phyloP scores from a whole-genome alignment of 169 alveolate genomes.

The Cryptosporidium viatorum region DNA sequence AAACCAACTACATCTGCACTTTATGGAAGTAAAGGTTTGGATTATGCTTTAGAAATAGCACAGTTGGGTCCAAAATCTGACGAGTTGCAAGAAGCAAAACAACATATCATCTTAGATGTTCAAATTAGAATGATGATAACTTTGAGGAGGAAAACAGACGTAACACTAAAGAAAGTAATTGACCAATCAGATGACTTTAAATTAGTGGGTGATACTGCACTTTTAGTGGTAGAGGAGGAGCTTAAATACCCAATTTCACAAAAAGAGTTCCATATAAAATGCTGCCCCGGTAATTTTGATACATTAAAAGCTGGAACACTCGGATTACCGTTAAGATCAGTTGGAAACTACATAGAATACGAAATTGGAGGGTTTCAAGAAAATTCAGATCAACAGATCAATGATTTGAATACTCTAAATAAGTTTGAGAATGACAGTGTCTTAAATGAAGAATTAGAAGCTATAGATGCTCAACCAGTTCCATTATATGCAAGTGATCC shows the following conservation, averaged over 20 bases:
- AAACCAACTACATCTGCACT: constrained; percentile 70
- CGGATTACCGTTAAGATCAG: constrained; percentile 63
- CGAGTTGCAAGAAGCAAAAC: constrained; percentile 74
- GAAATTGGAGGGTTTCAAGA: constrained; percentile 74
- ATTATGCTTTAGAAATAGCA: constrained; percentile 69
- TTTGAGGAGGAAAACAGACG: constrained; percentile 65
- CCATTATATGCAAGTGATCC: constrained; percentile 69
- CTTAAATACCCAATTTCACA: constrained; percentile 56
- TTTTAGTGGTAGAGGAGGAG: constrained; percentile 66
- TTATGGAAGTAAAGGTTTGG: constrained; percentile 71
- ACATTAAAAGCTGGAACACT: constrained; percentile 67
- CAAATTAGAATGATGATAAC: constrained; percentile 73
- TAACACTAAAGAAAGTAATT: constrained; percentile 65
- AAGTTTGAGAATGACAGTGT: constrained; percentile 32
- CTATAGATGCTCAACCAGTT: constrained; percentile 74
- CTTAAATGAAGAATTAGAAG: constrained; percentile 69
- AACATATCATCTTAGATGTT: constrained; percentile 56
- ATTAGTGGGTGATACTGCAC: constrained; percentile 70
- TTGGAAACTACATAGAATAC: constrained; percentile 71
- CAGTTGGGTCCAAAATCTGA: constrained; percentile 73
- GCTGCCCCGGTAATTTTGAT: constrained; percentile 75
- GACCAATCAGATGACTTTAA: constrained; percentile 72
- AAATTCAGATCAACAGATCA: constrained; percentile 63
- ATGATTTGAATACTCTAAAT: constrained; percentile 47
- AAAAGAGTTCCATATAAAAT: constrained; percentile 54